These are phyloP conservation scores for Kitagawia praeruptora DNA, from an alignment of 129 eudicot species.

Conservation along the genomic window DNA sequence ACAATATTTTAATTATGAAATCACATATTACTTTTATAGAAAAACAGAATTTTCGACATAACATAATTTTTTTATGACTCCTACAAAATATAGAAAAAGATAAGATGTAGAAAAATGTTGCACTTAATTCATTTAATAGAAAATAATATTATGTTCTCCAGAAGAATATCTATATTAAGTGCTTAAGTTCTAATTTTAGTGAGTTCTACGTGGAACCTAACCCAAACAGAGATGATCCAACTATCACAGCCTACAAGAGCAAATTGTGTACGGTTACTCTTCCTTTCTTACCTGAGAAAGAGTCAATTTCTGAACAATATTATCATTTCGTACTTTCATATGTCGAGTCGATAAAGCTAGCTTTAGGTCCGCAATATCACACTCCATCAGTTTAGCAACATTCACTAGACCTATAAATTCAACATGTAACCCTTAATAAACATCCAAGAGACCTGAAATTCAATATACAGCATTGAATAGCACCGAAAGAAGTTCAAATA, in stretches of 20 bases:
- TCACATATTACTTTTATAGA: too few relatives aligned
- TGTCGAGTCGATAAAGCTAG: slow-evolving; percentile 77
- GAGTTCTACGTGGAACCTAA: too few relatives aligned
- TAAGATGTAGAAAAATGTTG: too few relatives aligned
- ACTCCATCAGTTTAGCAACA: slow-evolving; percentile 71
- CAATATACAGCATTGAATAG: not conserved
- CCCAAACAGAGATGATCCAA: not conserved
- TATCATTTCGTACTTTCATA: slow-evolving; percentile 74
- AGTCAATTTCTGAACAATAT: slow-evolving; percentile 69
- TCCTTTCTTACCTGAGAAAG: slow-evolving; percentile 61
- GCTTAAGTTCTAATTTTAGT: too few relatives aligned
- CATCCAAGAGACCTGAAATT: not conserved
- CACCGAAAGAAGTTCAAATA: not conserved
- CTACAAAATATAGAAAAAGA: too few relatives aligned
- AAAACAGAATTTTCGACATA: too few relatives aligned
- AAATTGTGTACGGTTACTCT: not conserved
- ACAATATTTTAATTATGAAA: too few relatives aligned
- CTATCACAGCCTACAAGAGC: not conserved
- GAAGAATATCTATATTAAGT: too few relatives aligned
- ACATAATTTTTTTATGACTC: too few relatives aligned
- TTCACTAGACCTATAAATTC: slow-evolving; percentile 47
- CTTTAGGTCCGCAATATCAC: slow-evolving; percentile 48
- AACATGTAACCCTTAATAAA: not conserved
- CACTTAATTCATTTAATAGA: too few relatives aligned
- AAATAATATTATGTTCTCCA: too few relatives aligned